A percentile compares a stretch with the other conserved stretches of the same genome.
phyloP scores from a whole-genome alignment of 139 green algal species.

The Micromonas commoda region DNA sequence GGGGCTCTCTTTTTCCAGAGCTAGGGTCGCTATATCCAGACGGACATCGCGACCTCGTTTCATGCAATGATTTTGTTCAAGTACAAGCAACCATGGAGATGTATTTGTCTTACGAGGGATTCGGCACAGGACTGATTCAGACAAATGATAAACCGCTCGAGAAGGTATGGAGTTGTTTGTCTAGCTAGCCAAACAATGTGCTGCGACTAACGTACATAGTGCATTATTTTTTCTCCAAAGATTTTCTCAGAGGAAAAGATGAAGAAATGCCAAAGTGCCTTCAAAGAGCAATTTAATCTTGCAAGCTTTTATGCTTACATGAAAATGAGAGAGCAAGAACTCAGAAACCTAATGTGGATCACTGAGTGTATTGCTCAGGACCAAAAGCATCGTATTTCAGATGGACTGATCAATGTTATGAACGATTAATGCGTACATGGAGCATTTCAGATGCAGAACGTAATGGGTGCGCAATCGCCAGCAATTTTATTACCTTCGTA shows the following conservation, averaged over 20 bases:
- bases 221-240: not conserved
- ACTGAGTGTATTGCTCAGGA: conserved; percentile 50
- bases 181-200: not conserved
- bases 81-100: not conserved
- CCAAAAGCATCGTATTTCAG: conserved; percentile 51
- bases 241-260: conserved; percentile 49
- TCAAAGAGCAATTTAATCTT: conserved; percentile 53
- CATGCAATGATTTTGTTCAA: conserved; percentile 27
- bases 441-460: not conserved
- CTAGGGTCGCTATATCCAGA: conserved; percentile 31
- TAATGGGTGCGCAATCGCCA: not conserved
- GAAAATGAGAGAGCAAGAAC: conserved; percentile 48
- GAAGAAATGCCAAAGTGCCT: conserved; percentile 35
- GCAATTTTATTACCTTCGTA: too few species aligned
- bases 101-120: not conserved
- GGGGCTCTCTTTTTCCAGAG: conserved; percentile 4
- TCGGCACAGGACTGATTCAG: too few species aligned
- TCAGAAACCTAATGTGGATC: conserved; percentile 58
- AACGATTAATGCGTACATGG: conserved; percentile 19
- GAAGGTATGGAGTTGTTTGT: not conserved
- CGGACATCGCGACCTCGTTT: conserved; percentile 22
- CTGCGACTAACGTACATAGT: too few species aligned
- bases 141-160: too few species aligned
- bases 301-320: conserved; percentile 49
- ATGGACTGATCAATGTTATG: conserved; percentile 47